These are phyloP conservation scores for Arabidopsis hybrid DNA, from an alignment of 441 rosid species.

Conservation along the genomic window DNA sequence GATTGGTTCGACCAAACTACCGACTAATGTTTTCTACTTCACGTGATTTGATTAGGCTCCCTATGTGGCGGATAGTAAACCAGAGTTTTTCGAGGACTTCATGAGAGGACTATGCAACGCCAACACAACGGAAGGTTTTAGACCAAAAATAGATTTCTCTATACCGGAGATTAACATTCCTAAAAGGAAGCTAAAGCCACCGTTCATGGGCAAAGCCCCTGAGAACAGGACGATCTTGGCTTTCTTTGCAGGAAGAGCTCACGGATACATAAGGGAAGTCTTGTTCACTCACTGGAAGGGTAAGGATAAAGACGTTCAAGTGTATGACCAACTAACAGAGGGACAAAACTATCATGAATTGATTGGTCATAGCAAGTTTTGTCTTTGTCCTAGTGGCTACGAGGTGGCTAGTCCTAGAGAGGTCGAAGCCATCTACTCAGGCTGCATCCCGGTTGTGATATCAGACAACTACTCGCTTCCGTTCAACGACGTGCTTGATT, in stretches of 20 bases:
- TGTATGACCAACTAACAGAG: conserved; percentile 50
- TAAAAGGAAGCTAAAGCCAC: conserved; percentile 36
- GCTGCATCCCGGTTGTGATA: conserved; percentile 57
- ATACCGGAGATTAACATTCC: conserved; percentile 52
- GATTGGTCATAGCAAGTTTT: conserved; percentile 59
- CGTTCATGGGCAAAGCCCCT: conserved; percentile 23
- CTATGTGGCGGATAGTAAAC: conserved; percentile 43
- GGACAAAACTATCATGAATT: conserved; percentile 45
- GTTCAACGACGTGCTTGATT: conserved; percentile 59
- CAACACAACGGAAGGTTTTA: conserved; percentile 58
- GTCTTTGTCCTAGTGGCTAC: conserved; percentile 71
- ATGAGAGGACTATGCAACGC: conserved; percentile 65
- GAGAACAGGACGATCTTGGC: conserved; percentile 52
- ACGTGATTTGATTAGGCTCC: conserved; percentile 49
- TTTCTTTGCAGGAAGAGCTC: conserved; percentile 65
- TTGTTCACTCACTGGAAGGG: conserved; percentile 58
- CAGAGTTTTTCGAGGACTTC: conserved; percentile 49
- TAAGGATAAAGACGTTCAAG: conserved; percentile 54
- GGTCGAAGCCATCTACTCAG: conserved; percentile 48
- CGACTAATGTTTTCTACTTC: background rate
- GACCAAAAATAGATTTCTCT: conserved; percentile 55
- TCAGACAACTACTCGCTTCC: conserved; percentile 53
- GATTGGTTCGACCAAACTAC: background rate
- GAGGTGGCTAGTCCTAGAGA: conserved; percentile 67
- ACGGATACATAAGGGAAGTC: conserved; percentile 54